Base-by-base conservation (phyloP, 31 red algal genomes). In the Odonthalia washingtoniensis region DNA sequence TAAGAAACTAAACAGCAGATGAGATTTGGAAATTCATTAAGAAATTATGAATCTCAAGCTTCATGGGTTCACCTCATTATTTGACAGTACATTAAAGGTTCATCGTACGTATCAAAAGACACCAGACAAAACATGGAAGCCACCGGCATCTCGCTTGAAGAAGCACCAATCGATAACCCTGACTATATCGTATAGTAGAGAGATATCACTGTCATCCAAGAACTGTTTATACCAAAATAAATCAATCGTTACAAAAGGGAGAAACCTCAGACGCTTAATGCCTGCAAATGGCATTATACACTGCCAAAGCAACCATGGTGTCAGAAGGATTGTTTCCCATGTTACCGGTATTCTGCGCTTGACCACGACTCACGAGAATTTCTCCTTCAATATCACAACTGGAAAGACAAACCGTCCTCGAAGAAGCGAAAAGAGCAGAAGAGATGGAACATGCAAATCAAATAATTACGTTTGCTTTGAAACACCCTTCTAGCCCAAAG, bases 51-150 rank as follows among this genome's bases (percentile, higher is more conserved):
- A 66, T 43, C 39, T 17, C 46, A 3, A 28, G 46, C 24, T 77
- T 75, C 16, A 39, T 78, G 9, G 84, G 72, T 9, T 52, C 73
- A 0, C 73, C 60, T 31, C 72, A 87, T 42, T 78, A 75, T 49
- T 41, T 87, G 2, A 36, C 40, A 39, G 73, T 78, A 1, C 72
- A 87, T 41, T 72, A n/a, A 87, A 42, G 72, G 84, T 33, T 87
- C 84, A 0, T 75, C 73, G 31, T 78, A 75, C 52, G 61, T 77
- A 1, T 87, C 84, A 0, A 52, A 28, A 4, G 84, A 87, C 28
- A 61, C 77, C 24, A 34, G 39, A 68, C 52, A 36, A 31, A 77
- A 67, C 32, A 38, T 57, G 33, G 42, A 32, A 18, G 60, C 32
- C 12, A 52, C 28, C 6, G 57, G 32, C 12, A 68, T 81, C 5